Base-by-base conservation (phyloP, 2,329 filamentous ascomycete species). In the Emmonsiellopsis sp. region DNA sequence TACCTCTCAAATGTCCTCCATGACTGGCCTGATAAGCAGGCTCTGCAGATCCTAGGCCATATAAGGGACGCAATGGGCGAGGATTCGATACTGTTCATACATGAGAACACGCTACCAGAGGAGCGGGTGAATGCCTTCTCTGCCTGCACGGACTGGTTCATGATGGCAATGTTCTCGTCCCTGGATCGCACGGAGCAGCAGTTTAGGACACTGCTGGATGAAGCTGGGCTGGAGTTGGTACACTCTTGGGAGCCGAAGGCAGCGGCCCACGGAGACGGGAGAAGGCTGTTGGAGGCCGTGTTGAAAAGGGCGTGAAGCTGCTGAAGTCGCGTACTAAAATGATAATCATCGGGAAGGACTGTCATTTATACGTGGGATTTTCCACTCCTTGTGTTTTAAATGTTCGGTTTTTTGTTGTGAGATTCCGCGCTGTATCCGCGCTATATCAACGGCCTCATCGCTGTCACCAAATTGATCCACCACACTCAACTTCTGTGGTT, bases 41-140 rank as follows among this genome's bases (percentile, higher is more conserved):
- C 65, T 49, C 56, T 58, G 11, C 59, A 63, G 39, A 70, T 71
- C 46, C 62, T 71, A 2, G 48, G 49, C 2, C 60, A 65, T 37
- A 53, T 60, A 49, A 52, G 55, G 42, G 45, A 56, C 7, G 54
- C 58, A 39, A 60, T 62, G 61, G 55, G 60, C 13, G 57, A 52
- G 42, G 61, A 67, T 51, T 65, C 70, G 50, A 69, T 66, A 2
- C 65, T 70, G 42, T 50, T 76, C 3, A 57, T 77, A 6, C 62
- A 75, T 21, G 65, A 69, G 40, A 71, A 74, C 37, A 57, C 57
- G 45, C 57, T 61, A 2, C 53, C 52, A 4, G 53, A 52, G 27
- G 42, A 10, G n/a, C 21, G 33, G 14, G 46, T 45, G 8, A 27
- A 46, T 13, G n/a, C 34, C 39, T 34, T n/a, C 13, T 39, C 42